Evolutionary conservation across 2,329 filamentous ascomycete genomes (phyloP).

Genomic region (Byssochlamys sp.): DNA sequence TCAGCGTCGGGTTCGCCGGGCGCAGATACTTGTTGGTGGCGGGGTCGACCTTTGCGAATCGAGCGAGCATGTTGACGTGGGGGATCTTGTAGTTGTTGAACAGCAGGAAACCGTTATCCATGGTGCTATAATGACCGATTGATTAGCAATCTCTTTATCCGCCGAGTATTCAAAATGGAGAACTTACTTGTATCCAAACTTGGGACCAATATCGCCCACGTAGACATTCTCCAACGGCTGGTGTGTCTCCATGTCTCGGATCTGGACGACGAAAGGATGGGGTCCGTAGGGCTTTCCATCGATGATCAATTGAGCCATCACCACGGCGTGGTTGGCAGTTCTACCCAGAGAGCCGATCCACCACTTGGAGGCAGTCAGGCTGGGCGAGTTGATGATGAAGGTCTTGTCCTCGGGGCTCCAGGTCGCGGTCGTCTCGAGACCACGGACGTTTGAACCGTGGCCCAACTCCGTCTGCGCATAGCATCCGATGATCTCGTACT

Average conservation of each 20-base stretch:
- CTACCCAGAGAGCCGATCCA: slow-evolving; percentile 73
- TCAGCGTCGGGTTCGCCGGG: slow-evolving; percentile 55
- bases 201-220: slow-evolving; percentile 71
- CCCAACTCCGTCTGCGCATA: slow-evolving; percentile 75
- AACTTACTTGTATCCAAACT: slow-evolving; percentile 50
- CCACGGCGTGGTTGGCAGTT: slow-evolving; percentile 66
- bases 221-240: slow-evolving; percentile 59
- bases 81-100: slow-evolving; percentile 69
- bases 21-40: slow-evolving; percentile 57
- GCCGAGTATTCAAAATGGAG: not conserved
- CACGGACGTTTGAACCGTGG: slow-evolving; percentile 67
- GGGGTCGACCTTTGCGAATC: slow-evolving; percentile 54
- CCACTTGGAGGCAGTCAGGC: slow-evolving; percentile 69
- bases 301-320: slow-evolving; percentile 68
- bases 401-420: slow-evolving; percentile 66
- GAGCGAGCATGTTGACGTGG: slow-evolving; percentile 62
- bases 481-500: slow-evolving; percentile 65
- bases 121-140: slow-evolving; percentile 41
- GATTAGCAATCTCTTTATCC: not conserved
- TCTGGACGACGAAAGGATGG: slow-evolving; percentile 68
- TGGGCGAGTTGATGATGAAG: slow-evolving; percentile 64
- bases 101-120: slow-evolving; percentile 72
- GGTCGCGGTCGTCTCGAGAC: slow-evolving; percentile 62
- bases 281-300: slow-evolving; percentile 60
- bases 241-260: slow-evolving; percentile 61